Evolutionary conservation across 345 rosid species (phyloP), one percentile per base, ranked within the genome.

Genomic region (Eucalyptus pauciflora): DNA sequence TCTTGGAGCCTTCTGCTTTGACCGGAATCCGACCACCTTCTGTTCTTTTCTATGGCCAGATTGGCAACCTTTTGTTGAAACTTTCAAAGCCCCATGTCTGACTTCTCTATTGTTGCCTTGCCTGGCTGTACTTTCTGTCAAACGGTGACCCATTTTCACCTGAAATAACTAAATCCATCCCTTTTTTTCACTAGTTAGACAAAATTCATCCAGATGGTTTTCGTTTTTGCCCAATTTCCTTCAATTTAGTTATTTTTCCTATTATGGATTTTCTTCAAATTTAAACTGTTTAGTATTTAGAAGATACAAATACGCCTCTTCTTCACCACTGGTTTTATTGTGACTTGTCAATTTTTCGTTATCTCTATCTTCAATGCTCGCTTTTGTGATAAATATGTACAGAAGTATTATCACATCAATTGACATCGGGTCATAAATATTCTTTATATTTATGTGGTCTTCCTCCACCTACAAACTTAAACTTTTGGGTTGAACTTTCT

Each of bases 401-500:
- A 18, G 10, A 20, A 52, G 58, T 52, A 18, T 18, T 52, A 52
- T 52, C 58, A 8, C 25, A 52, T 52, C 8, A 10, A 52, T 52
- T 52, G 58, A 18, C 5, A 18, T 1, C 1, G 0, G 1, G 2
- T 52, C 58, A 8, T 52, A 52, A 52, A 52, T 18, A 52, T 52
- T 18, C 58, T 52, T 18, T 52, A 52, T 52, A 7, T 18, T 7
- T 18, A 18, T 52, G 1, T 52, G 8, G 10, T 52, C 0, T 52
- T 24, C 1, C 58, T 3, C 2, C 0, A 52, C 58, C 0, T 18
- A 0, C 0, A 52, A 52, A 18, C 5, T 52, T 52, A 52, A 52
- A 52, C 2, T 18, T 18, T 52, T 52, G 0, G 9, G 2, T 52
- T 18, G 0, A 1, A 52, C 10, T 18, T 52, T 52, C 0, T 52